phyloP scores from a whole-genome alignment of 805 yeast genomes.

The Wickerhamomyces canadensis region DNA sequence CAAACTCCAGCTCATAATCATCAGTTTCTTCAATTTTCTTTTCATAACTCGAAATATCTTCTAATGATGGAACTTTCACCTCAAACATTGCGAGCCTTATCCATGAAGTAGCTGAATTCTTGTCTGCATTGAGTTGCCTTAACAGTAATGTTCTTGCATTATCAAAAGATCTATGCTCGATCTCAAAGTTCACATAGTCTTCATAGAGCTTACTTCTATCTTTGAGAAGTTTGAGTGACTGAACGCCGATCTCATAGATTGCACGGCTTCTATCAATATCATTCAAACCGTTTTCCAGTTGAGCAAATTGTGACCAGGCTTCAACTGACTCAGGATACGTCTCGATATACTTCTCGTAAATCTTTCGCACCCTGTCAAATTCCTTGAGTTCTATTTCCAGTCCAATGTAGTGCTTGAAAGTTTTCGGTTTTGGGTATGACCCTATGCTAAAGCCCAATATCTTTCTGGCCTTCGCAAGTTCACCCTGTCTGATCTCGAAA shows the following conservation, averaged over 20 bases:
- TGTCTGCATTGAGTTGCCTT: slow-evolving; percentile 29
- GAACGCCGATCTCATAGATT: slow-evolving; percentile 49
- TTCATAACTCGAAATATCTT: slow-evolving; percentile 37
- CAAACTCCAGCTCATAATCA: slow-evolving; percentile 44
- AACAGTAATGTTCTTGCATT: slow-evolving; percentile 49
- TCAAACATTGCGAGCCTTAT: slow-evolving; percentile 69
- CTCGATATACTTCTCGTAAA: slow-evolving; percentile 66
- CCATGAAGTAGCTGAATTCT: slow-evolving; percentile 42
- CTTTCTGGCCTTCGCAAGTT: slow-evolving; percentile 52
- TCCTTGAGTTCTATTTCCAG: slow-evolving; percentile 68
- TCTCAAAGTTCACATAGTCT: slow-evolving; percentile 50
- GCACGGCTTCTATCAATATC: slow-evolving; percentile 67
- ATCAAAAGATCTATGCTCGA: slow-evolving; percentile 53
- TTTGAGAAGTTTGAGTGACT: slow-evolving; percentile 12
- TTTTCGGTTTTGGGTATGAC: slow-evolving; percentile 48
- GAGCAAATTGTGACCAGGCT: slow-evolving; percentile 62
- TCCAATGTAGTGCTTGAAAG: slow-evolving; percentile 59
- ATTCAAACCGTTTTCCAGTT: slow-evolving; percentile 59
- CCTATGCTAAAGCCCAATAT: slow-evolving; percentile 73
- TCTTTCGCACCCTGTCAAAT: slow-evolving; percentile 70
- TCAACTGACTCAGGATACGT: slow-evolving; percentile 33
- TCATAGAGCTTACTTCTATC: slow-evolving; percentile 25
- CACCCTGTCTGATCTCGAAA: slow-evolving; percentile 63
- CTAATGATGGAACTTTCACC: slow-evolving; percentile 52
- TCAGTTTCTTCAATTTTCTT: slow-evolving; percentile 15